Base-by-base conservation (phyloP, 495 filamentous ascomycete species). In the Aspergillus campestris region DNA sequence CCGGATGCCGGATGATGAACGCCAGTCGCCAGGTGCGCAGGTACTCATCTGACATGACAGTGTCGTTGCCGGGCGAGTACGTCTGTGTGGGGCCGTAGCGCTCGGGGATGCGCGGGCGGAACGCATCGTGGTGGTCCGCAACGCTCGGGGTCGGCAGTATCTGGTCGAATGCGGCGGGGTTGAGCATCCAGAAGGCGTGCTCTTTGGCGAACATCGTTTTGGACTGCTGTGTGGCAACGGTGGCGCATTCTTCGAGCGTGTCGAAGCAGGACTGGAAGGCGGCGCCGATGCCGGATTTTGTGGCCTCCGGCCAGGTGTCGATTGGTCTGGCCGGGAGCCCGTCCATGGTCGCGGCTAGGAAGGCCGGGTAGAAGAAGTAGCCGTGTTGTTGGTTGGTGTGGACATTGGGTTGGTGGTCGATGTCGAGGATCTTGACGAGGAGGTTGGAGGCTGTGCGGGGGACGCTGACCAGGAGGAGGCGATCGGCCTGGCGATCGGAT, bases 1-100 rank as follows among this genome's bases (percentile, higher is more conserved):
- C 61, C 5, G 70, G 70, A 42, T 73, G 66, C 7, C 70, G 64
- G 36, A 73, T 66, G 29, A 72, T 50, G 44, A 73, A 70, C 4
- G 62, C 62, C 29, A 65, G 49, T 11, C 51, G 47, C 53, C 60
- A 69, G 3, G 49, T 56, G 3, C 48, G 51, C 27, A 73, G 55
- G 41, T 66, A 61, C 35, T 60, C 61, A 47, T 71, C 66, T 0
- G 70, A 54, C 0, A 73, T 42, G 28, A 64, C 31, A 4, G 62
- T 73, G 32, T 61, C 37, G 47, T 73, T 71, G 9, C 39, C 36
- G 2, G 56, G 35, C 14, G 63, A 66, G 39, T 51, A 60, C 5
- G 42, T 59, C 11, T 38, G 38, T 7, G 42, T n/a, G 12, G 50
- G 12, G 5, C 53, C 45, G 31, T 57, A 56, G 18, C 32, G 14